phyloP scores from a whole-genome alignment of 2,329 filamentous ascomycete genomes.

The Lachnellula arida region DNA sequence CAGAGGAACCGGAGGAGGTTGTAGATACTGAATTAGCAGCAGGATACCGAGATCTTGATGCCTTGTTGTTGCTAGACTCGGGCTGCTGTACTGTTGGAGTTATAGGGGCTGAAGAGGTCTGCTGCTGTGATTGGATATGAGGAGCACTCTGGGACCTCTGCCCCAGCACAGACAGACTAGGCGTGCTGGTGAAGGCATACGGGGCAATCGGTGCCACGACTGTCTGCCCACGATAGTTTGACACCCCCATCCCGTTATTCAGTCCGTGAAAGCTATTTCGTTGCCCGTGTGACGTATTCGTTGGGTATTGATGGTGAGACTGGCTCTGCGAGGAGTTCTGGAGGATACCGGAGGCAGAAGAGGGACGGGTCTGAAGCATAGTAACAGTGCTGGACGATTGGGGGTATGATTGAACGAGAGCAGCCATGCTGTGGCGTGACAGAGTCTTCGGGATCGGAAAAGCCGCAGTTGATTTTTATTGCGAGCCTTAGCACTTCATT shows the following conservation, averaged over 20 bases:
- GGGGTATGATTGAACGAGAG: slow-evolving; percentile 76
- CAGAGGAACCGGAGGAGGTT: slow-evolving; percentile 31
- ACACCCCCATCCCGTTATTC: slow-evolving; percentile 41
- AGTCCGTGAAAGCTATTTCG: slow-evolving; percentile 49
- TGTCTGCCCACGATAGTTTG: slow-evolving; percentile 49
- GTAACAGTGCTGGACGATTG: slow-evolving; percentile 69
- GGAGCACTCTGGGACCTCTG: slow-evolving; percentile 34
- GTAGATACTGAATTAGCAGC: slow-evolving; percentile 49
- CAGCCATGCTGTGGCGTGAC: slow-evolving; percentile 62
- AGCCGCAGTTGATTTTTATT: slow-evolving; percentile 18
- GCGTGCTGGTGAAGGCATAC: slow-evolving; percentile 71
- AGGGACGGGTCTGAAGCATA: slow-evolving; percentile 70
- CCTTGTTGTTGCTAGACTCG: slow-evolving; percentile 28
- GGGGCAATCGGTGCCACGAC: slow-evolving; percentile 60
- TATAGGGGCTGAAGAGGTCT: slow-evolving; percentile 48
- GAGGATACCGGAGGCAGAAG: slow-evolving; percentile 54
- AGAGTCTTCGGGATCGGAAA: slow-evolving; percentile 16
- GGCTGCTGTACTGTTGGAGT: slow-evolving; percentile 37
- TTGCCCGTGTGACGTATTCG: slow-evolving; percentile 39
- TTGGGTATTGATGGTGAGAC: slow-evolving; percentile 44
- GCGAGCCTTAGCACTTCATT: slow-evolving; percentile 16
- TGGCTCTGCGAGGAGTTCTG: slow-evolving; percentile 31
- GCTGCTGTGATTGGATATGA: slow-evolving; percentile 51
- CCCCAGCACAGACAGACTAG: slow-evolving; percentile 51
- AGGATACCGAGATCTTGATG: slow-evolving; percentile 39